Evolutionary conservation across 2,329 filamentous ascomycete genomes (phyloP).

Genomic region (Scedosporium aurantiacum): DNA sequence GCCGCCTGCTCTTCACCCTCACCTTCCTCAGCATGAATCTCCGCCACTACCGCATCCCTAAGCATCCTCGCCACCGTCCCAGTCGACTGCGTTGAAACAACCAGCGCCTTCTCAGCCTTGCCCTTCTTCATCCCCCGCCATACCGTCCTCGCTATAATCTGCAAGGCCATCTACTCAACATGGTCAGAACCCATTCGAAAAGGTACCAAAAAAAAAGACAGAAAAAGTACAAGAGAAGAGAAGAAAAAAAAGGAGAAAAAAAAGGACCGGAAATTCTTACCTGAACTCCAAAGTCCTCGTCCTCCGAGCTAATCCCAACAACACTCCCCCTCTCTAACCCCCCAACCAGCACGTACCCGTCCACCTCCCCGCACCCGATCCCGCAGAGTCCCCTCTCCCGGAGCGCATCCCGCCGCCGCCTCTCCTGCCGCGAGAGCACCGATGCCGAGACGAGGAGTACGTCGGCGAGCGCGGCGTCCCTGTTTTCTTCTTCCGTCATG

Average conservation of each 20-base stretch:
- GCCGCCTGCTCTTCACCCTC: not conserved
- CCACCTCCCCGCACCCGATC: conserved; percentile 37
- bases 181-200: conserved; percentile 6
- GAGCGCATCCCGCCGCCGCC: conserved; percentile 23
- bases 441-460: conserved; percentile 31
- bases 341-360: conserved; percentile 32
- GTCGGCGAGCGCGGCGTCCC: not conserved
- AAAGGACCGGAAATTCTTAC: conserved; percentile 21
- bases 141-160: conserved; percentile 32
- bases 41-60: conserved; percentile 16
- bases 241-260: conserved; percentile 2
- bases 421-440: conserved; percentile 29
- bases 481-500: not conserved
- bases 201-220: not conserved
- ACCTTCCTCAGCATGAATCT: conserved; percentile 10
- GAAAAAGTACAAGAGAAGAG: not conserved
- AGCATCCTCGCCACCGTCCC: conserved; percentile 29
- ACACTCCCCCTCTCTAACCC: conserved; percentile 40
- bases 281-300: conserved; percentile 36
- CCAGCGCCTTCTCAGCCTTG: conserved; percentile 20
- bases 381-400: conserved; percentile 19
- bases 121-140: conserved; percentile 12
- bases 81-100: conserved; percentile 38
- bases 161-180: conserved; percentile 31
- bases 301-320: conserved; percentile 43